Evolutionary conservation across 1,284 basidiomycete species (phyloP), one percentile per base, ranked within the genome.

Genomic region (Rhodotorula sp.): DNA sequence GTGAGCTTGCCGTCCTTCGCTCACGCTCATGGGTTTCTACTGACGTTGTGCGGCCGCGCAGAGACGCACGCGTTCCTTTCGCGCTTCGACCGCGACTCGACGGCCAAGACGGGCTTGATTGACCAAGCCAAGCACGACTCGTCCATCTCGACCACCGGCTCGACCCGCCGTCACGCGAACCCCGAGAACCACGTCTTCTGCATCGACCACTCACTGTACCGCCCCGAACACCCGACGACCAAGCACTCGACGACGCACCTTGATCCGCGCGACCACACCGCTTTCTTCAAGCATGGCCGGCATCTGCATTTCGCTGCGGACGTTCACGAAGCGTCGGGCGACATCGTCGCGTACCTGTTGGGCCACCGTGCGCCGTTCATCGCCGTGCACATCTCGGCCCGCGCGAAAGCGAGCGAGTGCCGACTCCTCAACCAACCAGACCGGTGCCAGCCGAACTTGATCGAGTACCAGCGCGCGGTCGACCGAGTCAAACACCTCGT

Each of bases 171-270:
- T 1, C 62, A 63, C 34, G 65, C 53, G 15, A 63, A 68, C 27
- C 73, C 73, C 19, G 73, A 74, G 30, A n/a, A 66, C 19, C 73
- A 74, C 39, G 62, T 74, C 44, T 59, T 74, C 51, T 74, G 73
- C 56, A 64, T 73, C 71, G 73, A 74, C 62, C 68, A 67, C 54
- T 66, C 73, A 3, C 64, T 74, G 17, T 72, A 67, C 56, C 73
- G 70, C 17, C 71, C 73, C 29, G 68, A 69, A 39, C 61, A 66
- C 59, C 63, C 66, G 17, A 67, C 68, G 48, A 64, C 64, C 15
- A 61, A 49, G 32, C 66, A 66, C 55, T 62, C 67, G 39, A 67
- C 62, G 15, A 63, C 67, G 19, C 69, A 71, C 62, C 68, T 74
- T 64, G 73, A 74, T 55, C 71, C 67, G 27, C 63, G 66, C 29